Evolutionary conservation across 2,329 filamentous ascomycete genomes (phyloP).

Genomic region (Colletotrichum noveboracense): DNA sequence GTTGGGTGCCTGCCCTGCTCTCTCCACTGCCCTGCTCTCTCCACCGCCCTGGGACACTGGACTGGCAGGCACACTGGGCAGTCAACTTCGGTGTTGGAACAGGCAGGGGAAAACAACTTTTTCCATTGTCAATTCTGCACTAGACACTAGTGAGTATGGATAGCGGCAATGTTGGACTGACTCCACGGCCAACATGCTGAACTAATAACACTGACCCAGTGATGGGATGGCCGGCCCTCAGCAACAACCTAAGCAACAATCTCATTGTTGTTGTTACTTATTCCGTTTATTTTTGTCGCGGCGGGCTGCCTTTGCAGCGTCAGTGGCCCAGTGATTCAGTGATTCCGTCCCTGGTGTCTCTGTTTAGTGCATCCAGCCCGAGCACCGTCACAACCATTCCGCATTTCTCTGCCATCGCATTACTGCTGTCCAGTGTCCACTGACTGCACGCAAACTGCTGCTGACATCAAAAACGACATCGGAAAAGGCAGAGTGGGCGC

Average conservation of each 20-base stretch:
- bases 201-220: neutral
- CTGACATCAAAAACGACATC: neutral
- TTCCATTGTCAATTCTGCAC: neutral
- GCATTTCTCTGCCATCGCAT: neutral
- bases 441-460: neutral
- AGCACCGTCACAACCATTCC: neutral
- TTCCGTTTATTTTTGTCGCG: neutral
- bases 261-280: neutral
- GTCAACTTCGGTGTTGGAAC: no score
- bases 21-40: no score
- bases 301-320: neutral
- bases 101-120: no score
- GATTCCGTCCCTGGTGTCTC: neutral
- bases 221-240: neutral
- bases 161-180: no score
- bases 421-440: neutral
- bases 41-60: neutral
- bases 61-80: no score
- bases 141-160: no score
- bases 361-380: neutral
- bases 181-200: no score
- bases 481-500: neutral
- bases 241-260: neutral
- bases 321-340: neutral
- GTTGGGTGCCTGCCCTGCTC: neutral